Evolutionary conservation across 768 basidiomycete genomes (phyloP), one percentile per base, ranked within the genome.

Genomic region (Symmetrospora coprosmae): DNA sequence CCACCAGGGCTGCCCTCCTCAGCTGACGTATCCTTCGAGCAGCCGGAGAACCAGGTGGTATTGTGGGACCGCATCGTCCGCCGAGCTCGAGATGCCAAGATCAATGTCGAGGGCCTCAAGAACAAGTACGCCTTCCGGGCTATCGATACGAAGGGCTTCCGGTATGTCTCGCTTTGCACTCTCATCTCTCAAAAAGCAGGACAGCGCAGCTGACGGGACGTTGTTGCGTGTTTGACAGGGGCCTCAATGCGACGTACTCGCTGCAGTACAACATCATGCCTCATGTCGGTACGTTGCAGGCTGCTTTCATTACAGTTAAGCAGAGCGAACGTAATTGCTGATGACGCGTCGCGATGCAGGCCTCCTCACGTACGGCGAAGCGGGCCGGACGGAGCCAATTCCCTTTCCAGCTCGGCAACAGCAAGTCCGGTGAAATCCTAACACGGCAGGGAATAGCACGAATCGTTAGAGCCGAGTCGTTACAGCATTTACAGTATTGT

Each of bases 181-280:
- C 9, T 41, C 19, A 6, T 28, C 17, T 9, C 31, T 4, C 21
- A 11, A 3, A 11, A 33, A 16, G 33, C 47, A 1, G 17, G 1
- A n/a, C 7, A n/a, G 16, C 19, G 34, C 19, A 13, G 34, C 16
- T 2, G 0, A 13, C 11, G 9, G 21, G 4, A 19, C 25, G n/a
- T 17, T 55, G 14, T 41, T 2, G 1, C 17, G 2, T 31, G 27
- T 25, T 30, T 0, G 13, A 2, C 53, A 68, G 65, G 33, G 65
- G 65, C 50, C 78, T 79, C 30, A 74, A 78, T 14, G 76, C 83
- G 16, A 81, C 83, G 5, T 90, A 86, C 70, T 75, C 79, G 1
- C 77, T 92, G 27, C 85, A 84, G 68, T 92, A 90, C 73, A 88
- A 90, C 68, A 69, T 88, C 31, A 90, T 91, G 87, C 89, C 89